Percentiles rank a stretch among this genome's conserved stretches.
These are phyloP conservation scores for Rhododendron molle DNA, from an alignment of 148 eudicot species.

Conservation along the genomic window DNA sequence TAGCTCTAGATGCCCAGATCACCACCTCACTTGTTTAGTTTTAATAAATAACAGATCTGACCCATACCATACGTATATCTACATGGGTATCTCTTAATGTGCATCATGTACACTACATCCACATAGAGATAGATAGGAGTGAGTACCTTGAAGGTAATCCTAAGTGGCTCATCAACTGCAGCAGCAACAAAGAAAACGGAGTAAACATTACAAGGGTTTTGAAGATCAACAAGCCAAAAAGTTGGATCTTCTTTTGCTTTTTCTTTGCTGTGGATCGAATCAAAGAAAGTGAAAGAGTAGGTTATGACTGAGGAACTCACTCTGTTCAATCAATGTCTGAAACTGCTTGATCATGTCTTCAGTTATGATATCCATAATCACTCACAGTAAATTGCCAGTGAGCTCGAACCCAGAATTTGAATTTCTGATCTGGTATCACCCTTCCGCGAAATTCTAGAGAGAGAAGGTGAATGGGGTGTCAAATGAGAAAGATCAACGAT, in stretches of 20 bases:
- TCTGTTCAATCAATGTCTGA: conserved; percentile 52
- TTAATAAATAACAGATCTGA: background rate
- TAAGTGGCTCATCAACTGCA: conserved; percentile 69
- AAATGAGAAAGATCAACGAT: background rate
- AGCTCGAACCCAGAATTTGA: conserved; percentile 3
- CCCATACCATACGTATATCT: background rate
- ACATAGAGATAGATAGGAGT: conserved; percentile 1
- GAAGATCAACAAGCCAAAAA: conserved; percentile 24
- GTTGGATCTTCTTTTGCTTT: background rate
- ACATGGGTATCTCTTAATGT: background rate
- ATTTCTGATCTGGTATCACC: background rate
- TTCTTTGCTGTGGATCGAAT: background rate
- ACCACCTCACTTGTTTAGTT: background rate
- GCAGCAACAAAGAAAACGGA: conserved; percentile 8
- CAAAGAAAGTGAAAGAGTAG: conserved; percentile 13
- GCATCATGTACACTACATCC: background rate
- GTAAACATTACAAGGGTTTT: background rate
- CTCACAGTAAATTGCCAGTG: background rate
- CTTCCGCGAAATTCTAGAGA: background rate
- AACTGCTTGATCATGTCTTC: conserved; percentile 72
- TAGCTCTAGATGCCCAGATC: background rate
- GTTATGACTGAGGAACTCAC: conserved; percentile 20
- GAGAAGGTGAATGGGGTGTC: background rate
- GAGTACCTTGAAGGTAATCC: conserved; percentile 59
- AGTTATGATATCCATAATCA: conserved; percentile 36